Evolutionary conservation across 2,329 filamentous ascomycete genomes (phyloP).

Genomic region (Eutypella sp.): DNA sequence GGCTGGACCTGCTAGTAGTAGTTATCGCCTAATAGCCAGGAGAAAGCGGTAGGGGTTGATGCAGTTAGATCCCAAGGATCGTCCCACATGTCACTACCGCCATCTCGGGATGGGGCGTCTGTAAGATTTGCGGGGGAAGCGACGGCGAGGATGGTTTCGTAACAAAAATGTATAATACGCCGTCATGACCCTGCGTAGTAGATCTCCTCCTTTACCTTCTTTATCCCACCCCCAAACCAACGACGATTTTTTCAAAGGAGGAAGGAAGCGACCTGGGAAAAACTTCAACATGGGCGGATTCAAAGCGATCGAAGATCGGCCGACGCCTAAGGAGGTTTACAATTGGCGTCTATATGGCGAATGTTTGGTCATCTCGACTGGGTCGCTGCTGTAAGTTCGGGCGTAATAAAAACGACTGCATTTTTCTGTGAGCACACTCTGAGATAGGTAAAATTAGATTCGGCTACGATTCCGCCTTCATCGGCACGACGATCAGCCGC

Average conservation of each 20-base stretch:
- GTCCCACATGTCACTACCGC: not conserved
- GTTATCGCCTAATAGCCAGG: not conserved
- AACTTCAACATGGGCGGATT: conserved; percentile 31
- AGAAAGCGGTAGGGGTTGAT: not conserved
- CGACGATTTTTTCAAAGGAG: not conserved
- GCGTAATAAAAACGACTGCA: not conserved
- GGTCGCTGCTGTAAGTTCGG: conserved; percentile 33
- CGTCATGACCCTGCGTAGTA: not conserved
- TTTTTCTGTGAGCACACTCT: not conserved
- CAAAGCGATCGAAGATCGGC: conserved; percentile 48
- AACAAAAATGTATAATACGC: not conserved
- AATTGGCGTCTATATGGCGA: conserved; percentile 47
- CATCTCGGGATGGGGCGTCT: not conserved
- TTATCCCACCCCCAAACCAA: not conserved
- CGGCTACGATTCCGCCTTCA: conserved; percentile 50
- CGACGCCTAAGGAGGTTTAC: conserved; percentile 51
- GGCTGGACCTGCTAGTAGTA: no score
- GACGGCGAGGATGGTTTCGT: not conserved
- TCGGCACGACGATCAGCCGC: conserved; percentile 49
- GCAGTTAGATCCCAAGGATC: not conserved
- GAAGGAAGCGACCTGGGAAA: not conserved
- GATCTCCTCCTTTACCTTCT: not conserved
- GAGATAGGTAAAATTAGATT: conserved; percentile 28
- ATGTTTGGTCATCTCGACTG: conserved; percentile 43
- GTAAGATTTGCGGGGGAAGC: not conserved